phyloP scores from a whole-genome alignment of 495 filamentous ascomycete genomes.

The Penicillium simplicissimum region DNA sequence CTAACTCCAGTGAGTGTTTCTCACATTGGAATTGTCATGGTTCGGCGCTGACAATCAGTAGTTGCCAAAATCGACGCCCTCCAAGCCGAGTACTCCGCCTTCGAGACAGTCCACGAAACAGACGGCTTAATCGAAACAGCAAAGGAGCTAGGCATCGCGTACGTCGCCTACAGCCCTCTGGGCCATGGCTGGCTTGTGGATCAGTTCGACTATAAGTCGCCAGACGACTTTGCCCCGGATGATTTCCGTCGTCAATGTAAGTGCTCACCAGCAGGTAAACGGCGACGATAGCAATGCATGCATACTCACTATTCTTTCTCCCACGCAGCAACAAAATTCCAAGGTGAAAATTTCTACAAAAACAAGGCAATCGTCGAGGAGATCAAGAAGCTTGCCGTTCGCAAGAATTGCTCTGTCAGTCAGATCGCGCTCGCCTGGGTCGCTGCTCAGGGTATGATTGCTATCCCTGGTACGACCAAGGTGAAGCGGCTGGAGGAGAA shows the following conservation, averaged over 20 bases:
- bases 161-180: slow-evolving; percentile 47
- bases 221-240: slow-evolving; percentile 45
- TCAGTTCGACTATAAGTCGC: slow-evolving; percentile 43
- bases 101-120: slow-evolving; percentile 50
- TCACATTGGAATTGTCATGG: no score
- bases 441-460: slow-evolving; percentile 46
- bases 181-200: slow-evolving; percentile 51
- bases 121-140: slow-evolving; percentile 41
- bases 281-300: background rate
- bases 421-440: slow-evolving; percentile 52
- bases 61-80: slow-evolving; percentile 54
- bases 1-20: slow-evolving; percentile 38
- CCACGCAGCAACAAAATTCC: slow-evolving; percentile 46
- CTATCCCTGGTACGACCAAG: slow-evolving; percentile 53
- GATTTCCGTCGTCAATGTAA: slow-evolving; percentile 44
- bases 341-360: slow-evolving; percentile 53
- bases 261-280: background rate
- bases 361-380: slow-evolving; percentile 47
- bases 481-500: slow-evolving; percentile 41
- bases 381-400: slow-evolving; percentile 41
- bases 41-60: slow-evolving; percentile 7
- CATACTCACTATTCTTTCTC: background rate
- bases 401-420: slow-evolving; percentile 39
- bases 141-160: slow-evolving; percentile 45
- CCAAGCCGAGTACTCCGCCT: slow-evolving; percentile 53